Evolutionary conservation across 2,329 filamentous ascomycete genomes (phyloP).

Genomic region (Arthrobotrys pseudoclavata): DNA sequence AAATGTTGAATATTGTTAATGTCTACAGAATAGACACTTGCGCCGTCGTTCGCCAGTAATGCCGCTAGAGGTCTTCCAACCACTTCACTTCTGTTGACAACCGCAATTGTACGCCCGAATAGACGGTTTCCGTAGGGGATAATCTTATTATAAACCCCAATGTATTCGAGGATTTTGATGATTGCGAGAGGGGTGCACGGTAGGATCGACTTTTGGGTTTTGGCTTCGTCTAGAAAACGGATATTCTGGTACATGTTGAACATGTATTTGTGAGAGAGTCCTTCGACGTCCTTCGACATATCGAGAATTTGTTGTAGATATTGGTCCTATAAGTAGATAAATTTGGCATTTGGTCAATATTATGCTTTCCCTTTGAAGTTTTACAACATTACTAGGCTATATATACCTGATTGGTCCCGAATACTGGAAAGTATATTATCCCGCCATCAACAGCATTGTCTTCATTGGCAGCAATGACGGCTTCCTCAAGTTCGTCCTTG

Average conservation of each 20-base stretch:
- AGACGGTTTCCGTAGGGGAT: conserved; percentile 92
- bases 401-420: conserved; percentile 71
- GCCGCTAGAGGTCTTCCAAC: conserved; percentile 93
- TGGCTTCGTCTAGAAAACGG: conserved; percentile 86
- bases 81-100: conserved; percentile 96
- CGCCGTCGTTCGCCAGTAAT: conserved; percentile 93
- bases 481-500: conserved; percentile 90
- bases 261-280: conserved; percentile 90
- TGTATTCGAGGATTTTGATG: conserved; percentile 95
- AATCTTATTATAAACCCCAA: conserved; percentile 96
- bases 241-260: conserved; percentile 99
- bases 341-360: neutral
- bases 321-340: conserved; percentile 75
- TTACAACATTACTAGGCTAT: neutral
- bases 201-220: conserved; percentile 88
- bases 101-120: conserved; percentile 92
- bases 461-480: conserved; percentile 85
- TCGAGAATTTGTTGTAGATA: conserved; percentile 96
- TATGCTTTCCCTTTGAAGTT: neutral
- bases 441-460: conserved; percentile 75
- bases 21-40: conserved; percentile 94
- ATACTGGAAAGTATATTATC: conserved; percentile 99
- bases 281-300: conserved; percentile 93
- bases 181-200: conserved; percentile 96
- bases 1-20: conserved; percentile 92